Evolutionary conservation across 176 grass and related monocot genomes (phyloP).

Genomic region (Puya raimondii): DNA sequence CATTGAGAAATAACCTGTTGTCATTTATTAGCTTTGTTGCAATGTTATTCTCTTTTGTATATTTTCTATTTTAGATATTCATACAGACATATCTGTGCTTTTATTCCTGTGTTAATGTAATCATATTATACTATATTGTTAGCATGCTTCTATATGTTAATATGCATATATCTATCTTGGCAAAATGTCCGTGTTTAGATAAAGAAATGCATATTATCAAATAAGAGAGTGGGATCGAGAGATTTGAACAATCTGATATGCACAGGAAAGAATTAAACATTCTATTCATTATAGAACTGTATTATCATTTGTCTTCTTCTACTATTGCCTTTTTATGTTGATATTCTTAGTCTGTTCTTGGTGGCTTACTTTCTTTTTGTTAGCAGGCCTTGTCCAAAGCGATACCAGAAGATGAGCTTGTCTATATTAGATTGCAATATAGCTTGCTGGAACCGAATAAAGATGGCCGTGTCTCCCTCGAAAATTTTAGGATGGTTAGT

Average conservation of each 20-base stretch:
- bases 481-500: slow-evolving; percentile 86
- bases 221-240: too few species aligned
- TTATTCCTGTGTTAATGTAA: background rate
- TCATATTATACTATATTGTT: slow-evolving; percentile 7
- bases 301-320: background rate
- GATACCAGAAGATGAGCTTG: slow-evolving; percentile 86
- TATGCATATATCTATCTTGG: background rate
- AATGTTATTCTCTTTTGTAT: too few species aligned
- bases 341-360: background rate
- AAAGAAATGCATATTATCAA: too few species aligned
- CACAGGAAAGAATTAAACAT: background rate
- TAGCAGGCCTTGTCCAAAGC: slow-evolving; percentile 80
- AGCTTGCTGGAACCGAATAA: slow-evolving; percentile 74
- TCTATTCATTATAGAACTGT: background rate
- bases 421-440: slow-evolving; percentile 81
- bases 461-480: slow-evolving; percentile 66
- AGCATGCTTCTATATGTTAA: background rate
- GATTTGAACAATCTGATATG: too few species aligned
- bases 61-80: too few species aligned
- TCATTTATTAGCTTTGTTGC: too few species aligned
- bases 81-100: too few species aligned
- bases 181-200: too few species aligned
- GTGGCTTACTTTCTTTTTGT: slow-evolving; percentile 7
- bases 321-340: background rate
- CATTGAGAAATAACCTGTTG: too few species aligned